Evolutionary conservation across 2,329 filamentous ascomycete species (phyloP).

Genomic region (Cercospora sp.): DNA sequence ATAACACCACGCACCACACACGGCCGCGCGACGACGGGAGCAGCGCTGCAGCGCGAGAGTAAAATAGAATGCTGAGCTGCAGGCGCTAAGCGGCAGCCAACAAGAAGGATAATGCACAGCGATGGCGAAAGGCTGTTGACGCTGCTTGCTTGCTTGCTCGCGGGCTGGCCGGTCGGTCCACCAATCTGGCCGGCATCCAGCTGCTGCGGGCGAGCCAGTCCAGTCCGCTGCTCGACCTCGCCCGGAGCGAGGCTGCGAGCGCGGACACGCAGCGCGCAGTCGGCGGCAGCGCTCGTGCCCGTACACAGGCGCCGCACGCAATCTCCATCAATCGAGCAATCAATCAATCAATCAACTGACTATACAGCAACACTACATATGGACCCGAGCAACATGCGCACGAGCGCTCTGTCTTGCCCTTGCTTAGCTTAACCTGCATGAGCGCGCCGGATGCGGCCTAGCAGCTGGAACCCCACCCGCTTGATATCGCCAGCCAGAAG

Average conservation of each 20-base stretch:
- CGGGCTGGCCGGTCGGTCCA: neutral
- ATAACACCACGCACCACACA: neutral
- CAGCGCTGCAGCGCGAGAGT: neutral
- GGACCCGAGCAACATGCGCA: constrained; percentile 5
- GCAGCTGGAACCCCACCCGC: constrained; percentile 14
- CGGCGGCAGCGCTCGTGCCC: neutral
- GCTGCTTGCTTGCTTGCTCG: neutral
- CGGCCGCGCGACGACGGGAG: neutral
- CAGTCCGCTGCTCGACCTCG: neutral
- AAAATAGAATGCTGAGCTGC: constrained; percentile 6
- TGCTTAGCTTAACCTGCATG: constrained; percentile 22
- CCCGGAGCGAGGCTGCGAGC: neutral
- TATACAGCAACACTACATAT: neutral
- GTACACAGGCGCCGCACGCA: neutral
- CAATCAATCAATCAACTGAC: neutral
- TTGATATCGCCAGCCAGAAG: neutral
- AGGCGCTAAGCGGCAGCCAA: constrained; percentile 9
- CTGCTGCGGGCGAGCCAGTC: neutral
- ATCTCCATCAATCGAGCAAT: neutral
- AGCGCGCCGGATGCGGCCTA: constrained; percentile 16
- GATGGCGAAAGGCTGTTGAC: neutral
- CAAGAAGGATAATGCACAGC: neutral
- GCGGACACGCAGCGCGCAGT: no score
- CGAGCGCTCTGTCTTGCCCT: constrained; percentile 14
- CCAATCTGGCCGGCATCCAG: neutral